Conservation (phyloP, 2,329 filamentous ascomycete genomes). For the Paecilomyces variotii region DNA sequence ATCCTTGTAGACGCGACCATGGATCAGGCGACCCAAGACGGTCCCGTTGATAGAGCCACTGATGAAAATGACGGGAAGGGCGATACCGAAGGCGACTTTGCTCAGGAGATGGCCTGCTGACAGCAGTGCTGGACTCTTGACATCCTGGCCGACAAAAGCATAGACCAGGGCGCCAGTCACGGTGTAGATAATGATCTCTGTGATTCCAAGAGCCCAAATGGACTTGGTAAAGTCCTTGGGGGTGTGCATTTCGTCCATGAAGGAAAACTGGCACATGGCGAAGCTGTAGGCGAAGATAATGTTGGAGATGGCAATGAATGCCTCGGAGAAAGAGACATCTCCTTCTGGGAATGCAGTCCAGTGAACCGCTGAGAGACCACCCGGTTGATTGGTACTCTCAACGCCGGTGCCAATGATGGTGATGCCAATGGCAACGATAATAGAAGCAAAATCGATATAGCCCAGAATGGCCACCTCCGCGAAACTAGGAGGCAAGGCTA, state of each 20-base stretch:
- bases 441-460: slow-evolving; percentile 30
- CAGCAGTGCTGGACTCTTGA: slow-evolving; percentile 25
- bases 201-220: slow-evolving; percentile 30
- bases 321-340: slow-evolving; percentile 22
- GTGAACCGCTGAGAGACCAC: slow-evolving; percentile 13
- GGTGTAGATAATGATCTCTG: slow-evolving; percentile 26
- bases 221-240: slow-evolving; percentile 26
- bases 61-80: slow-evolving; percentile 30
- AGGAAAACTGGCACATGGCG: slow-evolving; percentile 31
- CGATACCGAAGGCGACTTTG: slow-evolving; percentile 25
- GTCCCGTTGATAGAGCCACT: slow-evolving; percentile 30
- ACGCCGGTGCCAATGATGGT: slow-evolving; percentile 29
- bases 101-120: slow-evolving; percentile 19
- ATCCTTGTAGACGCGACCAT: slow-evolving; percentile 26
- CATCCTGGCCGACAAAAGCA: slow-evolving; percentile 23
- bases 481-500: slow-evolving; percentile 29
- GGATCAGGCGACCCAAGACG: slow-evolving; percentile 25
- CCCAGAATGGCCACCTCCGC: slow-evolving; percentile 30
- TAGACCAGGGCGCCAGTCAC: slow-evolving; percentile 25
- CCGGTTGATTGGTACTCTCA: slow-evolving; percentile 14
- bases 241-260: slow-evolving; percentile 29
- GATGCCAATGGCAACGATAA: slow-evolving; percentile 24
- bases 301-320: slow-evolving; percentile 27
- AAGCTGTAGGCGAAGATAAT: slow-evolving; percentile 38
- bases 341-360: slow-evolving; percentile 18